Evolutionary conservation across 345 rosid species (phyloP).

Genomic region (Bruguiera sexangula): DNA sequence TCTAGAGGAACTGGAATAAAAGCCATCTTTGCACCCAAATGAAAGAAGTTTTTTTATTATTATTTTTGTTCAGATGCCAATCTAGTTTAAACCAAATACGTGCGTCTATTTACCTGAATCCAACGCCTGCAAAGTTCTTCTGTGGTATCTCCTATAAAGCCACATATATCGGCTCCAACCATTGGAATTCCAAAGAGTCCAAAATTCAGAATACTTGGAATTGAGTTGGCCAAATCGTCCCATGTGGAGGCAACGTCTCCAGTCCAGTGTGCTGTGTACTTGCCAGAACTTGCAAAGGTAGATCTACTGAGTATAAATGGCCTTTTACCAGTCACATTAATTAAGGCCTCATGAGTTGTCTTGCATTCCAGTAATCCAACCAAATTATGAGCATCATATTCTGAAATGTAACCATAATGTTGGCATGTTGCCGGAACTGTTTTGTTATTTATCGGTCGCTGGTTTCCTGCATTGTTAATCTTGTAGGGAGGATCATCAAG

Average conservation of each 20-base stretch:
- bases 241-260: constrained; percentile 69
- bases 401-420: constrained; percentile 53
- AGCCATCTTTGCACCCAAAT: too few relatives aligned
- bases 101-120: constrained; percentile 50
- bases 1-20: too few relatives aligned
- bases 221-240: constrained; percentile 59
- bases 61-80: too few relatives aligned
- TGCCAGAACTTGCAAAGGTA: constrained; percentile 71
- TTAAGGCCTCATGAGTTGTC: constrained; percentile 56
- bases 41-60: too few relatives aligned
- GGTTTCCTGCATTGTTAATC: constrained; percentile 50
- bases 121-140: constrained; percentile 73
- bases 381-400: constrained; percentile 68
- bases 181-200: constrained; percentile 81
- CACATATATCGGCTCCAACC: constrained; percentile 85
- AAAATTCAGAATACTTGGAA: constrained; percentile 58
- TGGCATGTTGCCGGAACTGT: constrained; percentile 55
- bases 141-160: constrained; percentile 48
- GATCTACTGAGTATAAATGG: constrained; percentile 72
- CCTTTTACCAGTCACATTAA: constrained; percentile 44
- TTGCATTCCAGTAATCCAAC: constrained; percentile 60
- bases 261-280: constrained; percentile 78
- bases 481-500: constrained; percentile 68
- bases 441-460: constrained; percentile 28
- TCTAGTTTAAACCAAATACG: too few relatives aligned